Percentiles rank a stretch among this genome's conserved stretches.
Evolutionary conservation across 441 rosid species (phyloP).

Genomic region (Croton setiger): DNA sequence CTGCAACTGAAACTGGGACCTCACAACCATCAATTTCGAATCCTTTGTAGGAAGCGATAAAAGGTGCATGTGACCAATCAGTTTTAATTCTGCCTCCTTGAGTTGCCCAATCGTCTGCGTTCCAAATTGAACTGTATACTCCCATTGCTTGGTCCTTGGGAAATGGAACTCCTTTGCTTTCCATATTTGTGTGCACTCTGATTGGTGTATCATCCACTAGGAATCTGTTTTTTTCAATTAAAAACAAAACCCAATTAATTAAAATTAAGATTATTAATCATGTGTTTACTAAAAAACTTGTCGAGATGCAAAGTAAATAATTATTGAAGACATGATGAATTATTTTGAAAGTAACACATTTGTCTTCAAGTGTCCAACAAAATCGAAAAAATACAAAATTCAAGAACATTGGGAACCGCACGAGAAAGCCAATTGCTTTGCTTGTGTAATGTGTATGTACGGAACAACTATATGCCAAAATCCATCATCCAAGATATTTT

Average conservation of each 20-base stretch:
- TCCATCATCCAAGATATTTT: too few relatives aligned
- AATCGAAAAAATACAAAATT: too few relatives aligned
- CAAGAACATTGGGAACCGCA: neutral
- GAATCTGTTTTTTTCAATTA: constrained; percentile 43
- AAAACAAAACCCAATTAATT: too few relatives aligned
- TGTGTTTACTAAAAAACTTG: too few relatives aligned
- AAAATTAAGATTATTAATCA: too few relatives aligned
- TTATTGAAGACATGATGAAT: neutral
- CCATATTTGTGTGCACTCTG: constrained; percentile 77
- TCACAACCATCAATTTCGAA: constrained; percentile 83
- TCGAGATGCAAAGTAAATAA: too few relatives aligned
- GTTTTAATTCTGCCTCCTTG: constrained; percentile 95
- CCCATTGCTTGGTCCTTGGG: constrained; percentile 97
- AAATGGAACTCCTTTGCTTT: constrained; percentile 74
- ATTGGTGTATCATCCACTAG: constrained; percentile 83
- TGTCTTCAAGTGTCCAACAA: neutral
- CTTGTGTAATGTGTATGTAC: neutral
- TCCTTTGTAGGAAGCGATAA: constrained; percentile 80
- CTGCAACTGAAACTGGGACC: constrained; percentile 38
- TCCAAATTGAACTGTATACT: constrained; percentile 96
- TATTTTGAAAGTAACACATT: neutral
- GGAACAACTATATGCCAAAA: constrained; percentile 1
- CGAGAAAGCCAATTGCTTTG: neutral
- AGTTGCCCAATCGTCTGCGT: constrained; percentile 99
- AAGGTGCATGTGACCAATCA: constrained; percentile 94